Base-by-base conservation (phyloP, 768 basidiomycete species). In the Boletus edulis region DNA sequence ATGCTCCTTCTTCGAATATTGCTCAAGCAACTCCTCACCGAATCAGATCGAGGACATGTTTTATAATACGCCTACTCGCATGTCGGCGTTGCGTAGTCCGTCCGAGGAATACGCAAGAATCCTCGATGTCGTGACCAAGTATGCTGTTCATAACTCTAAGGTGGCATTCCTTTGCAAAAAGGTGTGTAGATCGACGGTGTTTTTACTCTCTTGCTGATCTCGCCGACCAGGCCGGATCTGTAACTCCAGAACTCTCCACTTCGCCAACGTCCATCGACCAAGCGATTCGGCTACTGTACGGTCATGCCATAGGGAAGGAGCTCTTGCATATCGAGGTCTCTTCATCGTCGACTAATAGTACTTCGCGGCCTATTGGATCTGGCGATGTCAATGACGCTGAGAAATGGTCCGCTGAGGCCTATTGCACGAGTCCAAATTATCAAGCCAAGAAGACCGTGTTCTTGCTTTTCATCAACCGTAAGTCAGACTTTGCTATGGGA, bases 391-490 rank as follows among this genome's bases (percentile, higher is more conserved):
- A 72, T 31, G 72, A 70, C 9, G 65, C 67, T 20, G 79, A 82
- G 51, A 75, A 78, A 5, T 95, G 94, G 86, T 78, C 72, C 13
- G 87, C 88, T 2, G 84, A 89, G 39, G 84, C 83, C 1, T 83
- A 88, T 63, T 87, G 89, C 60, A 94, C 91, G 0, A 93, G 85
- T 62, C 86, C 91, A 1, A 97, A 94, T 67, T 93, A 93, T 64
- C 91, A 91, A 64, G 85, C 82, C 0, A 97, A 95, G 76, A 92
- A 89, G 66, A 89, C 80, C 57, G 77, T 86, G 0, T 89, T 95
- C 62, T 72, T 98, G 1, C 75, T 98, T 11, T 99, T 99, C 73
- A 98, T 99, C 63, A 99, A 98, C 62, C 87, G 96, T 96, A 59
- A 54, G 88, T 75, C 37, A 17, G 29, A 51, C 15, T 13, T 29